Evolutionary conservation across 2,329 filamentous ascomycete genomes (phyloP).

Genomic region (Colletotrichum sp.): DNA sequence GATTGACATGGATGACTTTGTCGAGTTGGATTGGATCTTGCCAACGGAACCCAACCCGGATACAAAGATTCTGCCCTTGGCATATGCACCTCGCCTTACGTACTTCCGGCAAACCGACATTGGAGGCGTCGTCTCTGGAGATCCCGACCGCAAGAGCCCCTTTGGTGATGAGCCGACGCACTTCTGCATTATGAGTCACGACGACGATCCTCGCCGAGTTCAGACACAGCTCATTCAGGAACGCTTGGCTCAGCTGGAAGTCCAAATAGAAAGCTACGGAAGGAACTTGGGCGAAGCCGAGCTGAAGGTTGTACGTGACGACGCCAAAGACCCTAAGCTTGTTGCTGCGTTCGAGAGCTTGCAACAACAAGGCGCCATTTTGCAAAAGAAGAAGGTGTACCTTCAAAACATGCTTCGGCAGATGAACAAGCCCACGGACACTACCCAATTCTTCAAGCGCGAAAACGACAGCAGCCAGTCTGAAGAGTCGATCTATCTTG

Average conservation of each 20-base stretch:
- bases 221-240: slow-evolving; percentile 85
- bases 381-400: slow-evolving; percentile 63
- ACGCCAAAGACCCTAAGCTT: slow-evolving; percentile 53
- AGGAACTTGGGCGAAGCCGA: slow-evolving; percentile 78
- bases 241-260: slow-evolving; percentile 77
- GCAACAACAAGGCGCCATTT: slow-evolving; percentile 57
- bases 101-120: slow-evolving; percentile 98
- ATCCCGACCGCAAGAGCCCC: slow-evolving; percentile 81
- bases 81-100: slow-evolving; percentile 91
- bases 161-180: slow-evolving; percentile 96
- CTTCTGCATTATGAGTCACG: slow-evolving; percentile 91
- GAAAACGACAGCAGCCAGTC: slow-evolving; percentile 29
- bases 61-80: slow-evolving; percentile 91
- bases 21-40: slow-evolving; percentile 95
- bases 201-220: slow-evolving; percentile 86
- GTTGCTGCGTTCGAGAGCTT: slow-evolving; percentile 67
- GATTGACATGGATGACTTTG: slow-evolving; percentile 99
- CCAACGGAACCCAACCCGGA: slow-evolving; percentile 89
- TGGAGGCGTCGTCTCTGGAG: slow-evolving; percentile 77
- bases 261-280: slow-evolving; percentile 79
- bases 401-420: slow-evolving; percentile 63
- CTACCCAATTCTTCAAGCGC: slow-evolving; percentile 28
- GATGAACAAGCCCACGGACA: slow-evolving; percentile 40
- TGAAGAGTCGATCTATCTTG: slow-evolving; percentile 49
- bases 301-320: slow-evolving; percentile 62